Conservation (phyloP, 2,329 filamentous ascomycete genomes). For the Arthrobotrys musiformis region DNA sequence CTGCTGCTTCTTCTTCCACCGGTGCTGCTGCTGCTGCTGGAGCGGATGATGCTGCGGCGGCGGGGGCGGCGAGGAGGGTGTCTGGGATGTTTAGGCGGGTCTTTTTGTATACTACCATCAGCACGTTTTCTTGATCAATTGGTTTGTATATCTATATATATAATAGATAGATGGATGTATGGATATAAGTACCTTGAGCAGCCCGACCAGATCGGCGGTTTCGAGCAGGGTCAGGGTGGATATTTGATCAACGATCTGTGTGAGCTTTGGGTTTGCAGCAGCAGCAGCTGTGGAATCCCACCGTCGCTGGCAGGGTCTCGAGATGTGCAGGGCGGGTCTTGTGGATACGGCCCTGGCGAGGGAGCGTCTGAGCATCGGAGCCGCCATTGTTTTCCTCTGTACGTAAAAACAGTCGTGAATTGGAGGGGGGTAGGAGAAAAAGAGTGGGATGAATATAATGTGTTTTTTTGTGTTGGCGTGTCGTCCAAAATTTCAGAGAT, state of each 20-base stretch:
- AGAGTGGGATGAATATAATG: constrained; percentile 7
- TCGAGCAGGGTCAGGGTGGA: constrained; percentile 97
- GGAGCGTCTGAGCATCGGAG: constrained; percentile 50
- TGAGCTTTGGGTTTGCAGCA: constrained; percentile 85
- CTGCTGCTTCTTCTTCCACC: constrained; percentile 86
- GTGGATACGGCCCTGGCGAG: constrained; percentile 38
- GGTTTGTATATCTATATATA: not conserved
- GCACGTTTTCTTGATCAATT: too few relatives aligned
- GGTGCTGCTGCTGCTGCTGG: constrained; percentile 72
- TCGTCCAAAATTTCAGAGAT: constrained; percentile 53
- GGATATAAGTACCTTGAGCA: constrained; percentile 78
- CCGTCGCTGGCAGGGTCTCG: constrained; percentile 48
- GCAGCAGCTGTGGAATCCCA: constrained; percentile 86
- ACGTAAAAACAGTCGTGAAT: not conserved
- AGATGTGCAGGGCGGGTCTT: constrained; percentile 32
- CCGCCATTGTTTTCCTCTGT: constrained; percentile 34
- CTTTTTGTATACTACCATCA: too few relatives aligned
- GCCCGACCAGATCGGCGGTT: constrained; percentile 93
- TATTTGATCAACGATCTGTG: constrained; percentile 96
- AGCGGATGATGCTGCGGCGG: constrained; percentile 73
- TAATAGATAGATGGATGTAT: too few relatives aligned
- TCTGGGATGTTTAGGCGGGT: constrained; percentile 97
- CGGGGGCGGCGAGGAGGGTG: constrained; percentile 86
- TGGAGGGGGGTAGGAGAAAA: not conserved
- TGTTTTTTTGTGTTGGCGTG: constrained; percentile 40